These are phyloP conservation scores for Apostasia shenzhenica DNA, from an alignment of 106 monocot species.

Conservation along the genomic window DNA sequence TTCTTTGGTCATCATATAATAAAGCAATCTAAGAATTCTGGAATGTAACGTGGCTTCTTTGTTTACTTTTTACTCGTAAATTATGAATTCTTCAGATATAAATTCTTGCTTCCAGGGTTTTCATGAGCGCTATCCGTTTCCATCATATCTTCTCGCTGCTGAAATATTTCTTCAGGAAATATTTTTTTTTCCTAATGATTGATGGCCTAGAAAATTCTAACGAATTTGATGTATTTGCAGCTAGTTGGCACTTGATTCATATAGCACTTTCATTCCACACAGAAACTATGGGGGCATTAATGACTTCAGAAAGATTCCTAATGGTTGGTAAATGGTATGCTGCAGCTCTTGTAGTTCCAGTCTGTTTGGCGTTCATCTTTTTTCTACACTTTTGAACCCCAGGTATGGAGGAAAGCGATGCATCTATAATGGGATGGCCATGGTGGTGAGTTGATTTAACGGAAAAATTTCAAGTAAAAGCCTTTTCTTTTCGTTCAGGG, in stretches of 20 bases:
- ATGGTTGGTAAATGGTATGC: constrained; percentile 96
- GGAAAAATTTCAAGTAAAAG: background rate
- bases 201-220: background rate
- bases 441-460: constrained; percentile 76
- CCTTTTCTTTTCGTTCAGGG: background rate
- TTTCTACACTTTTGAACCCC: background rate
- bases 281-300: constrained; percentile 77
- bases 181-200: background rate
- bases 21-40: no score
- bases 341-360: background rate
- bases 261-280: constrained; percentile 92
- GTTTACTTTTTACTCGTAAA: no score
- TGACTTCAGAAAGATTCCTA: constrained; percentile 96
- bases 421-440: constrained; percentile 87
- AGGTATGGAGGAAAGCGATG: constrained; percentile 99
- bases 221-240: constrained; percentile 29
- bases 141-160: background rate
- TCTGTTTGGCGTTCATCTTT: background rate
- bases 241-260: constrained; percentile 98
- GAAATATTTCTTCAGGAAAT: background rate
- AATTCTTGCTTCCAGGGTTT: no score
- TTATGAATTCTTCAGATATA: no score
- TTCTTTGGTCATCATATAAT: no score
- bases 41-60: no score
- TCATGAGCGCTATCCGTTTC: no score